Evolutionary conservation across 108 stramenopile genomes (phyloP).

Genomic region (Skeletonema tropicum): DNA sequence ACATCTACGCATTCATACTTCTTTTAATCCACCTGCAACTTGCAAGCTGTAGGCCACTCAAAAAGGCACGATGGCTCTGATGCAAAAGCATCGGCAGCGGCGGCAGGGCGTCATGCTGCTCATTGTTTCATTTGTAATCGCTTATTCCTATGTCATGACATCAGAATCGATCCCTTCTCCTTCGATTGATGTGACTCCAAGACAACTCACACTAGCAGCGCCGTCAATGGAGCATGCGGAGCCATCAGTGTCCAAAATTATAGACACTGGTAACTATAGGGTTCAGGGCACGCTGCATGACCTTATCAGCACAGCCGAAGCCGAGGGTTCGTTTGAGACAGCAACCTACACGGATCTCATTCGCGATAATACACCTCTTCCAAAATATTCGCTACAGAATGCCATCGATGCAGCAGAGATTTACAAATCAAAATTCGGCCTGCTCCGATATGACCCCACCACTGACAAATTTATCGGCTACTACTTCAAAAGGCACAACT

Average conservation of each 20-base stretch:
- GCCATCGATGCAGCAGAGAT: constrained; percentile 9
- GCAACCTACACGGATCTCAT: neutral
- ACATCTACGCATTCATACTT: too few species aligned
- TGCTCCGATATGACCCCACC: constrained; percentile 11
- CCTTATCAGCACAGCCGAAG: neutral
- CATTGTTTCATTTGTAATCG: neutral
- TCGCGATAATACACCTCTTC: neutral
- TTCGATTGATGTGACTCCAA: neutral
- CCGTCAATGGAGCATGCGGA: neutral
- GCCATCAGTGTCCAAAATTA: neutral
- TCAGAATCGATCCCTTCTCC: neutral
- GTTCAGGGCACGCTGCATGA: neutral
- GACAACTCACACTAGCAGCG: neutral
- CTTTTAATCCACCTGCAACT: too few species aligned
- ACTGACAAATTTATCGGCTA: neutral
- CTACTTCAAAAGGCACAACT: constrained; percentile 1
- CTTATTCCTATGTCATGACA: neutral
- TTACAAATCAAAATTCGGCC: neutral
- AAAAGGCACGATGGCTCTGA: neutral
- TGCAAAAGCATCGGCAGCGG: neutral
- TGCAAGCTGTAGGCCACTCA: too few species aligned
- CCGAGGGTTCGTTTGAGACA: neutral
- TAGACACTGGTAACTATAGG: neutral
- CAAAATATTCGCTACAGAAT: constrained; percentile 8
- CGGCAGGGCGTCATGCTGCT: neutral